A percentile compares a stretch with the other conserved stretches of the same genome.
phyloP scores from a whole-genome alignment of 1,284 basidiomycete genomes.

The Thelephora terrestris region DNA sequence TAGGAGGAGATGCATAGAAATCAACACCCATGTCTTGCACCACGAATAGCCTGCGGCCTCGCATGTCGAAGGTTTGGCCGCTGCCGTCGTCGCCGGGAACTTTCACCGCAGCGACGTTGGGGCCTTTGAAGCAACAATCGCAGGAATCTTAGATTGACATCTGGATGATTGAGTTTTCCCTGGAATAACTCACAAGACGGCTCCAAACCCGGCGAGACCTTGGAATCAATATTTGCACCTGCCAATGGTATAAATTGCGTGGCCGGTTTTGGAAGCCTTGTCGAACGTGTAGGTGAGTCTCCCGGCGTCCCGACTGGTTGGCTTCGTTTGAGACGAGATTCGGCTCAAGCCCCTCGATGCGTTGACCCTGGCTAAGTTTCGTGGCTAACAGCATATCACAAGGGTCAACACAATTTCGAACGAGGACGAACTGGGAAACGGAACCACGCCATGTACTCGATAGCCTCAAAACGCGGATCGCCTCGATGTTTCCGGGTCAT shows the following conservation, averaged over 20 bases:
- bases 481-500: slow-evolving; percentile 50
- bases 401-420: slow-evolving; percentile 1
- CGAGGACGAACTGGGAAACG: slow-evolving; percentile 11
- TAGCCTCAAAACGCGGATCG: slow-evolving; percentile 53
- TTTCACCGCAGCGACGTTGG: slow-evolving; percentile 63
- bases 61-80: slow-evolving; percentile 16
- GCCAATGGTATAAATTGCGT: slow-evolving; percentile 26
- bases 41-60: not conserved
- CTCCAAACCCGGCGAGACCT: not conserved
- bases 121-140: slow-evolving; percentile 34
- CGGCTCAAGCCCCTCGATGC: slow-evolving; percentile 28
- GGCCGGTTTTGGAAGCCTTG: slow-evolving; percentile 21
- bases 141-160: not conserved
- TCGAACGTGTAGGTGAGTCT: slow-evolving; percentile 20
- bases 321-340: slow-evolving; percentile 16
- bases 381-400: not conserved
- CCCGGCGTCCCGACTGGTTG: slow-evolving; percentile 7
- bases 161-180: not conserved
- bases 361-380: slow-evolving; percentile 9
- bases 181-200: not conserved
- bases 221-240: slow-evolving; percentile 7
- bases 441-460: slow-evolving; percentile 50
- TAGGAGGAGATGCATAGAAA: not conserved
- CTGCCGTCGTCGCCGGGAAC: slow-evolving; percentile 56
- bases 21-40: not conserved